Conservation (phyloP, 225 moss, liverwort and hornwort genomes). For the Marchantia polymorpha region DNA sequence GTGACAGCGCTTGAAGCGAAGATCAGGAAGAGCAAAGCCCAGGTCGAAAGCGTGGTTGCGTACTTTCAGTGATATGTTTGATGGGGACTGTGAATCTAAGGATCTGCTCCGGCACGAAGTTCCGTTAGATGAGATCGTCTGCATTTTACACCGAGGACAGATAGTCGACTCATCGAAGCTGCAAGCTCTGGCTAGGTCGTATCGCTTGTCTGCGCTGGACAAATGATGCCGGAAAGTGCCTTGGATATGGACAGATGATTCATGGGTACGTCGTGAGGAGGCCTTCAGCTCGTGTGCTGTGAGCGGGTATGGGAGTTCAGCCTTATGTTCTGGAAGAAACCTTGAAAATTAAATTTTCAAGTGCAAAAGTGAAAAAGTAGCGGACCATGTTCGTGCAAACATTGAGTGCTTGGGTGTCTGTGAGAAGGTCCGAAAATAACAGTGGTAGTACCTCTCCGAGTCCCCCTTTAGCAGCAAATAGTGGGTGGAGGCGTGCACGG, state of each 20-base stretch:
- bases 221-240: background rate
- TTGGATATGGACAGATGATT: background rate
- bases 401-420: background rate
- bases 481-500: slow-evolving; percentile 45
- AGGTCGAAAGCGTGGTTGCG: background rate
- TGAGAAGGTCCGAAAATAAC: background rate
- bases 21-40: background rate
- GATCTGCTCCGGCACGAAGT: background rate
- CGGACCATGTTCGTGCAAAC: slow-evolving; percentile 16
- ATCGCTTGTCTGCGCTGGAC: background rate
- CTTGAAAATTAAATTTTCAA: background rate
- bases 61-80: background rate
- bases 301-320: background rate
- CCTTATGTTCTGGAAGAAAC: background rate
- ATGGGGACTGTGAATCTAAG: background rate
- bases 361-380: background rate
- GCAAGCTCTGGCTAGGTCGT: background rate
- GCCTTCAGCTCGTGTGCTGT: background rate
- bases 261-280: background rate
- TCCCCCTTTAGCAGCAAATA: slow-evolving; percentile 22
- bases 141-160: background rate
- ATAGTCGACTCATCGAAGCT: background rate
- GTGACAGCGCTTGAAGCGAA: background rate
- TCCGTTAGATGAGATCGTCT: background rate
- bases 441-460: background rate